These are phyloP conservation scores for Malus asiatica DNA, from an alignment of 306 rosid species.

Conservation along the genomic window DNA sequence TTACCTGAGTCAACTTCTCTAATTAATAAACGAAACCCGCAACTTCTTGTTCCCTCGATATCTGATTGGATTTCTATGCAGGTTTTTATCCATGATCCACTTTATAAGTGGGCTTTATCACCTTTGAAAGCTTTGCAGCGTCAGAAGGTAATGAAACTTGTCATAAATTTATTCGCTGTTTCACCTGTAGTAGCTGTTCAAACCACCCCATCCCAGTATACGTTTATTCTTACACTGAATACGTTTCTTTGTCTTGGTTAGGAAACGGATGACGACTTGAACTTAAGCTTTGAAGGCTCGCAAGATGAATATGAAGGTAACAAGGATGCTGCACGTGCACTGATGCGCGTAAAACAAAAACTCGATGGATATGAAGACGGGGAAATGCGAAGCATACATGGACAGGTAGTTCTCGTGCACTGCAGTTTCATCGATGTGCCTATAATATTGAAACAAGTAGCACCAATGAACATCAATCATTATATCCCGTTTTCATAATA, in stretches of 20 bases:
- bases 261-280: conserved; percentile 82
- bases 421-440: background rate
- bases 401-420: conserved; percentile 53
- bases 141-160: conserved; percentile 57
- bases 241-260: conserved; percentile 18
- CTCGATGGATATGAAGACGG: conserved; percentile 95
- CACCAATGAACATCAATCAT: background rate
- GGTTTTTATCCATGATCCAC: conserved; percentile 97
- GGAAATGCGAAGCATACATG: conserved; percentile 82
- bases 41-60: conserved; percentile 11
- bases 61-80: conserved; percentile 27
- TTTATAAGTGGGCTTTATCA: conserved; percentile 92
- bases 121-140: conserved; percentile 97
- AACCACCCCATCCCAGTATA: background rate
- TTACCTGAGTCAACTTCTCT: conserved; percentile 2
- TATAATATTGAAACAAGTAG: background rate
- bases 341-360: conserved; percentile 89
- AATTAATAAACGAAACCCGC: background rate
- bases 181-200: background rate
- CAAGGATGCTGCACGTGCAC: conserved; percentile 89
- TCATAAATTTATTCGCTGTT: background rate
- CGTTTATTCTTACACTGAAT: conserved; percentile 2
- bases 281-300: conserved; percentile 52
- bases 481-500: background rate
- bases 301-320: conserved; percentile 77